Evolutionary conservation across 2,329 filamentous ascomycete species (phyloP), one percentile per base, ranked within the genome.

Genomic region (Bimuria novae-zelandiae): DNA sequence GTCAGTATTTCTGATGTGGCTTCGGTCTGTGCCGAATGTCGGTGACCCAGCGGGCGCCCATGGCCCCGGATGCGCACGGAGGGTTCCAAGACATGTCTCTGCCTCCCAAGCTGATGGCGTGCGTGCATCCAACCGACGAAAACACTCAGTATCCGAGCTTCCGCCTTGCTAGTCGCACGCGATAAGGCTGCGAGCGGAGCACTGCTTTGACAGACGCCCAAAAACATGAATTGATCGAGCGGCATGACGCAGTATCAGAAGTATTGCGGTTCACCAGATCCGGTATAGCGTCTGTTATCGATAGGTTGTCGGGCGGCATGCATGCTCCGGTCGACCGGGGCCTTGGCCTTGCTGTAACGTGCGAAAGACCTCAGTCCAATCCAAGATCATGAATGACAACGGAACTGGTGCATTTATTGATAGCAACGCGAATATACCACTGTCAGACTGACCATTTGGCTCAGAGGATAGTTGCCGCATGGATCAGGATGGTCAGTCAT

Each of bases 401-500:
- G 25, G 27, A 19, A 29, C 33, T 23, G 30, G 19, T 48, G 54
- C 49, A 45, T 63, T 43, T 53, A 54, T 61, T 61, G 54, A 57
- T 56, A 56, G 49, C 29, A 45, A 49, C 12, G 36, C 22, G 48
- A 42, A 25, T 41, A 42, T 50, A 43, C 30, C 27, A 36, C 39
- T 33, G 36, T 42, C 30, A 43, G 48, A 35, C 30, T 50, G 46
- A 27, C 21, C 36, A 39, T 39, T 36, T 36, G 39, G 14, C 25
- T 17, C 21, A 30, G 10, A 32, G 7, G 29, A 17, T 11, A 6
- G 8, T 21, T 30, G 25, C 25, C 27, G 22, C 8, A 11, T 33
- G 12, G 39, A 33, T 25, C 23, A 17, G 30, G 21, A 30, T 52
- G 30, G 17, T 49, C 25, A 77, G 42, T 90, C 87, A 52, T 90